Evolutionary conservation across 306 rosid genomes (phyloP), one percentile per base, ranked within the genome.

Genomic region (Trifolium repens): DNA sequence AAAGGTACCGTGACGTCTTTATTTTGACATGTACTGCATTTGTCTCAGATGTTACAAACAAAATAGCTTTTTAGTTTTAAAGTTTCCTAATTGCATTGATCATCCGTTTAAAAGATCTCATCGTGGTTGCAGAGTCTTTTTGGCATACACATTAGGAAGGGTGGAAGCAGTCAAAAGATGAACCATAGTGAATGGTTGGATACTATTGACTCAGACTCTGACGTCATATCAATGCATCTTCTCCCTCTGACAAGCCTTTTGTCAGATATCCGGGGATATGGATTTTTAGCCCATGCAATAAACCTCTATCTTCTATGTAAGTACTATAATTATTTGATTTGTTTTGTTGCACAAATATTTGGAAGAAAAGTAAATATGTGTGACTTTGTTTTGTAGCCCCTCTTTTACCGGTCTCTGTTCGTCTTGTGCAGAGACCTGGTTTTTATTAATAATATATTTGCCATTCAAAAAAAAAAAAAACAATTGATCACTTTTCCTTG

Each of bases 171-270:
- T 80, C 71, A 58, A 68, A 84, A 46, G 74, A 77, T 81, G 69
- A 71, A 84, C 43, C 94, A 88, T 79, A 64, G 82, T 62, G 96
- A 90, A 79, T 92, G 97, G 97, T 79, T 92, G 66, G 87, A 86
- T 71, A 88, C 88, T 47, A 85, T 92, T 70, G 94, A 90, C 78
- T 76, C 9, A 5, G 92, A 88, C 77, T 94, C 92, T 44, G 96
- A 88, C 43, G 92, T 83, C 62, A 87, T 90, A 82, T 80, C 96
- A 71, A 79, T 92, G 94, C 81, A 89, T 70, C 82, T 92, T 75
- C 84, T 92, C 70, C 96, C 97, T 50, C 78, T 90, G 64, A 86
- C 92, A 65, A 83, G 90, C 79, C 82, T 92, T 54, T 80, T 92
- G 49, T 3, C 5, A 44, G 49, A 4, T 44, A 44, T 11, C 15